These are phyloP conservation scores for Pseudotsuga menziesii DNA, from an alignment of 75 land plant species.

Conservation along the genomic window DNA sequence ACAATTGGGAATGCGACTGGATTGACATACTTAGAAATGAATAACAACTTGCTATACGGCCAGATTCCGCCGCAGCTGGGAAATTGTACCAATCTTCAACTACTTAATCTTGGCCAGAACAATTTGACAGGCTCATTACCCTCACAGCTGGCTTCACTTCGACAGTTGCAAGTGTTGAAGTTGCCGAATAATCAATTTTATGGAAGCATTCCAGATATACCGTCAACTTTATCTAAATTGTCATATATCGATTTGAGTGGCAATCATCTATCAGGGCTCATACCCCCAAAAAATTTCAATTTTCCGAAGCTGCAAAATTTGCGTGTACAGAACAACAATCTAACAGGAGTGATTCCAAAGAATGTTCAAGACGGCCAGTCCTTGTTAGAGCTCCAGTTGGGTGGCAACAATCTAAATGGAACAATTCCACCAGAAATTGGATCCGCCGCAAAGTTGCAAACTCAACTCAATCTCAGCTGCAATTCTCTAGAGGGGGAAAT, in stretches of 20 bases:
- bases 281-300: conserved; percentile 21
- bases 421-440: conserved; percentile 30
- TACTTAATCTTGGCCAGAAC: conserved; percentile 20
- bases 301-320: conserved; percentile 19
- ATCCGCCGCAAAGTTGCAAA: conserved; percentile 9
- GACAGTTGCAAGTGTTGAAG: not conserved
- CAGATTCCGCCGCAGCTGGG: not conserved
- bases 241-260: conserved; percentile 27
- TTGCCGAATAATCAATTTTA: conserved; percentile 10
- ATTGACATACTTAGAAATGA: conserved; percentile 13
- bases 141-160: not conserved
- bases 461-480: conserved; percentile 39
- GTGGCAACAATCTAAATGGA: conserved; percentile 37
- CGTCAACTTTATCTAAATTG: conserved; percentile 22
- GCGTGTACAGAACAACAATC: conserved; percentile 23
- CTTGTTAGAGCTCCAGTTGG: conserved; percentile 41
- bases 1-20: not conserved
- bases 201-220: not conserved
- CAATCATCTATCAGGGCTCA: conserved; percentile 23
- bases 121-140: conserved; percentile 16
- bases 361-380: not conserved
- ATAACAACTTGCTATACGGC: conserved; percentile 11
- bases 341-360: conserved; percentile 35
- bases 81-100: conserved; percentile 10
- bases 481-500: conserved; percentile 40